Conservation (phyloP, 2,329 filamentous ascomycete genomes). For the Ophiosphaerella korrae region DNA sequence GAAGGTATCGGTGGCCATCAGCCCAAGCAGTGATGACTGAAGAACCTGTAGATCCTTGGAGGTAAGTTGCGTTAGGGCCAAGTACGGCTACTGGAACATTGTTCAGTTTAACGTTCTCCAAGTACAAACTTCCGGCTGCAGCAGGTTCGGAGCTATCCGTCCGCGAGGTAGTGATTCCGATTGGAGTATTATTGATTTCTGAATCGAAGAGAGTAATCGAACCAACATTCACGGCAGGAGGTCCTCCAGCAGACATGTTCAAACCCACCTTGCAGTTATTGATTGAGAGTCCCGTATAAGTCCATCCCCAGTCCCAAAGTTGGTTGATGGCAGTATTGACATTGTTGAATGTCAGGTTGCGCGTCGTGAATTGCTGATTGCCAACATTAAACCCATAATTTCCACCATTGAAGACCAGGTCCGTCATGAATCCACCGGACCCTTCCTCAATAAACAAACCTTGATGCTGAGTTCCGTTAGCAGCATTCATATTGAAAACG, state of each 20-base stretch:
- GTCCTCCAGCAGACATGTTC: constrained; percentile 51
- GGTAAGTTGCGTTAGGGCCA: constrained; percentile 29
- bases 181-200: constrained; percentile 54
- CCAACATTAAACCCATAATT: constrained; percentile 49
- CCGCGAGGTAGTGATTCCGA: constrained; percentile 58
- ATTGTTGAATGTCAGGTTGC: constrained; percentile 60
- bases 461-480: constrained; percentile 53
- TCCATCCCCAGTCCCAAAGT: constrained; percentile 66
- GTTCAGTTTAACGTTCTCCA: constrained; percentile 64
- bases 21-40: constrained; percentile 36
- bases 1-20: constrained; percentile 39
- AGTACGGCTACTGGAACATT: constrained; percentile 50
- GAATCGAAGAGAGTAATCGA: constrained; percentile 64
- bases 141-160: constrained; percentile 49
- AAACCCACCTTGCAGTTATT: constrained; percentile 60
- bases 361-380: constrained; percentile 62
- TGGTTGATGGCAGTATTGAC: constrained; percentile 61
- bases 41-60: constrained; percentile 29
- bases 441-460: constrained; percentile 53
- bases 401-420: constrained; percentile 53
- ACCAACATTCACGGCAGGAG: constrained; percentile 54
- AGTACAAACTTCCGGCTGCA: constrained; percentile 56
- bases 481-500: constrained; percentile 51
- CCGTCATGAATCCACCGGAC: constrained; percentile 54
- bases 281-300: constrained; percentile 57